These are phyloP conservation scores for Achaetomiella virescens DNA, from an alignment of 495 filamentous ascomycete genomes.

Conservation along the genomic window DNA sequence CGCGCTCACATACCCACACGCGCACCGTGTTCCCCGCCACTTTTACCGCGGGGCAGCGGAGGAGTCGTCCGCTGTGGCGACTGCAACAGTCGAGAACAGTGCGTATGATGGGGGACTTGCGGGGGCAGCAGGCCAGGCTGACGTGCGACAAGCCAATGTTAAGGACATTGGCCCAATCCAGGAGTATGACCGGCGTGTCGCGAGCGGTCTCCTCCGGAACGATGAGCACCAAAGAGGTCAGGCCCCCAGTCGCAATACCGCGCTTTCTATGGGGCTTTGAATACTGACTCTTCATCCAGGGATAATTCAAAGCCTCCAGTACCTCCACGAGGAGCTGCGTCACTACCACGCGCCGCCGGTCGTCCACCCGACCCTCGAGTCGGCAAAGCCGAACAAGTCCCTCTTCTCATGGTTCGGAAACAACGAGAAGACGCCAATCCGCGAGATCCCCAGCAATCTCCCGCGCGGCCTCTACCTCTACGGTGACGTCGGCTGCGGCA, in stretches of 20 bases:
- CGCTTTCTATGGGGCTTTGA: too few relatives aligned
- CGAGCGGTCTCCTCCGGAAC: conserved; percentile 63
- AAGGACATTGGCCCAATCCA: conserved; percentile 62
- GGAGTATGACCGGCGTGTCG: conserved; percentile 81
- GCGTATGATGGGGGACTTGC: background rate
- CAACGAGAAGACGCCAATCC: conserved; percentile 26
- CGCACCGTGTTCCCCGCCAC: conserved; percentile 14
- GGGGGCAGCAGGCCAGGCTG: background rate
- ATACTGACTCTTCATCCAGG: conserved; percentile 37
- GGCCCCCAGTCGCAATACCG: too few relatives aligned
- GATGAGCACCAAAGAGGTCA: conserved; percentile 86
- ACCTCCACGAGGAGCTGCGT: conserved; percentile 77
- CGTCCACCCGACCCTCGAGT: conserved; percentile 69
- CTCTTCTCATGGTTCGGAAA: conserved; percentile 65
- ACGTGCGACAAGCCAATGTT: conserved; percentile 15
- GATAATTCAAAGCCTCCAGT: conserved; percentile 82
- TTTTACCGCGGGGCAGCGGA: conserved; percentile 22
- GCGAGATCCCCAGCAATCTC: conserved; percentile 61
- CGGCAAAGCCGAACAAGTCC: conserved; percentile 59
- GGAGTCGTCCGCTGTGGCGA: conserved; percentile 27
- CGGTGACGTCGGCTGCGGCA: conserved; percentile 94
- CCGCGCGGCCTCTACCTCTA: conserved; percentile 92
- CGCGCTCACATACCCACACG: conserved; percentile 1
- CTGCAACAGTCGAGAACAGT: conserved; percentile 29
- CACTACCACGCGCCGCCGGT: conserved; percentile 67